These are phyloP conservation scores for Mortierella sp. DNA, from an alignment of 371 early-diverging fungal genomes.

Conservation along the genomic window DNA sequence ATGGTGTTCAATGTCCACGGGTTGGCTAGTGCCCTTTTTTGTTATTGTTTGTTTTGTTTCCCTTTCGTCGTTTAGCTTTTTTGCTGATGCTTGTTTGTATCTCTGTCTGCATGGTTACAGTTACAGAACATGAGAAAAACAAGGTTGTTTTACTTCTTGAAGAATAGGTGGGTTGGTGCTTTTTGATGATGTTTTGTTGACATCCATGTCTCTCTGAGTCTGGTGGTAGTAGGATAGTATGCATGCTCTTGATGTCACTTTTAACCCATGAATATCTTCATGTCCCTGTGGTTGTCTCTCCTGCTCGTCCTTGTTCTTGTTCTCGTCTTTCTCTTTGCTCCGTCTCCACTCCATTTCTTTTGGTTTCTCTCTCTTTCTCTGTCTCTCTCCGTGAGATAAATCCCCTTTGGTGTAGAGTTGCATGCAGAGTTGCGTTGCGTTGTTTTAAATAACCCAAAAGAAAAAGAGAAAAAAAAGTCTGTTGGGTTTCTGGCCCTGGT, in stretches of 20 bases:
- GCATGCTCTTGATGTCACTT: not conserved
- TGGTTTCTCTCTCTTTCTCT: not conserved
- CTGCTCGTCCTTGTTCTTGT: not conserved
- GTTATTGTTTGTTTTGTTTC: not conserved
- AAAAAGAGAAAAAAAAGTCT: not conserved
- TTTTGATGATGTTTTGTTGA: not conserved
- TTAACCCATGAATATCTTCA: not conserved
- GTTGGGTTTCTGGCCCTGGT: slow-evolving; percentile 14
- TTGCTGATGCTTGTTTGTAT: not conserved
- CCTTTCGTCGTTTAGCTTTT: slow-evolving; percentile 10
- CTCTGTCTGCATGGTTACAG: slow-evolving; percentile 11
- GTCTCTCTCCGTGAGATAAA: not conserved
- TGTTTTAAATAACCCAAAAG: not conserved
- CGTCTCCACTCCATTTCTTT: not conserved
- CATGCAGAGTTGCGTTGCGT: not conserved
- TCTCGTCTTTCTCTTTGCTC: not conserved
- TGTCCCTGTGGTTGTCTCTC: slow-evolving; percentile 6
- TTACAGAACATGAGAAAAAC: not conserved
- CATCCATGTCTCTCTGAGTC: not conserved
- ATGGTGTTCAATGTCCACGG: slow-evolving; percentile 1
- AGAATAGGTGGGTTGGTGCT: not conserved
- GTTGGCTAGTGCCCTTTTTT: slow-evolving; percentile 7
- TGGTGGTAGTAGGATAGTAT: not conserved
- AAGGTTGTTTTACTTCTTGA: slow-evolving; percentile 12
- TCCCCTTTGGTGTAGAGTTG: slow-evolving; percentile 11